These are phyloP conservation scores for Pythium phragmitis DNA, from an alignment of 352 stramenopile genomes.

Conservation along the genomic window DNA sequence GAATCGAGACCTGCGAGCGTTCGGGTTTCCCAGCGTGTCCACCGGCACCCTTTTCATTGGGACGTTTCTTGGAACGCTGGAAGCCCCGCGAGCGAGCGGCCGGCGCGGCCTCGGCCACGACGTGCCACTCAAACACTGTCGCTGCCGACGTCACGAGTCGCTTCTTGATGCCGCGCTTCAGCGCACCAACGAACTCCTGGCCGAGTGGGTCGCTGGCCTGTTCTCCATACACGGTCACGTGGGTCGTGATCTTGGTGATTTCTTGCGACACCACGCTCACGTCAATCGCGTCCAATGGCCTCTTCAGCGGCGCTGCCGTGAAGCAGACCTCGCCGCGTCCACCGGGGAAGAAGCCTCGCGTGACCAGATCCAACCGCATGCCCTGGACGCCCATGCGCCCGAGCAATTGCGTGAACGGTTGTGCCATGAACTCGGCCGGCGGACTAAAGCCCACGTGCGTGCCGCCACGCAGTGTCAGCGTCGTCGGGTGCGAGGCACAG, in stretches of 20 bases:
- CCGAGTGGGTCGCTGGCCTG: conserved; percentile 35
- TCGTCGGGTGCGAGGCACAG: conserved; percentile 30
- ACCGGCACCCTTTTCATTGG: conserved; percentile 6
- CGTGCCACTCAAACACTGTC: conserved; percentile 29
- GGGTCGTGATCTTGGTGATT: conserved; percentile 35
- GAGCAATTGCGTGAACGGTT: conserved; percentile 39
- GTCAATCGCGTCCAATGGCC: conserved; percentile 37
- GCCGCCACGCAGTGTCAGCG: conserved; percentile 44
- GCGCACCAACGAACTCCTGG: conserved; percentile 34
- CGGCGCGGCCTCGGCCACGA: conserved; percentile 31
- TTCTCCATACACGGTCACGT: conserved; percentile 46
- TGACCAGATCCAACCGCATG: conserved; percentile 34
- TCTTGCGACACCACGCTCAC: conserved; percentile 32
- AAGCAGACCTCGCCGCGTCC: conserved; percentile 41
- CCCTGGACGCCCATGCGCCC: conserved; percentile 39
- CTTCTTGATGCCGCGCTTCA: conserved; percentile 34
- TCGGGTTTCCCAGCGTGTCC: conserved; percentile 19
- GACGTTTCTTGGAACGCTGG: conserved; percentile 16
- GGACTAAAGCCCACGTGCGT: conserved; percentile 68
- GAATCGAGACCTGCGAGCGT: conserved; percentile 37
- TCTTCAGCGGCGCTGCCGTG: conserved; percentile 24
- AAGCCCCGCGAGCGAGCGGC: conserved; percentile 4
- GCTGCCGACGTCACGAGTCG: conserved; percentile 5
- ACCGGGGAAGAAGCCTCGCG: conserved; percentile 54
- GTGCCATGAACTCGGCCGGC: conserved; percentile 61